Evolutionary conservation across 2,329 filamentous ascomycete genomes (phyloP).

Genomic region (Aspergillus brunneoviolaceus): DNA sequence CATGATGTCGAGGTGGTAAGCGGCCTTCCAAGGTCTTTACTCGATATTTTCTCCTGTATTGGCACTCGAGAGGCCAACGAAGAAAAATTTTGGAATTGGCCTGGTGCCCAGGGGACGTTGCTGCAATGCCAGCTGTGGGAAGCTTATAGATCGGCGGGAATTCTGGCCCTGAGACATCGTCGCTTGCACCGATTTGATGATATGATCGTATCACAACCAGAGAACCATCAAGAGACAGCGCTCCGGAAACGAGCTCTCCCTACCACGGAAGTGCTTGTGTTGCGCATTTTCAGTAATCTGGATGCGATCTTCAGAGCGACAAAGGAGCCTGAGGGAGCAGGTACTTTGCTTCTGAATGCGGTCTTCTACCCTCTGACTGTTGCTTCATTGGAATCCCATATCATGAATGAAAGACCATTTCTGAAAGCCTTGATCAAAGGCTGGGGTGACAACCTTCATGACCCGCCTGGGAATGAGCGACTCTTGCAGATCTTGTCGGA

Average conservation of each 20-base stretch:
- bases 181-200: neutral
- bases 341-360: conserved; percentile 9
- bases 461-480: neutral
- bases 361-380: conserved; percentile 26
- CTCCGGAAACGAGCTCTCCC: neutral
- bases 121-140: conserved; percentile 33
- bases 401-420: conserved; percentile 19
- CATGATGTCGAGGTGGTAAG: conserved; percentile 27
- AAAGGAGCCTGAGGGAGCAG: neutral
- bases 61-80: conserved; percentile 23
- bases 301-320: neutral
- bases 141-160: conserved; percentile 28
- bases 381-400: conserved; percentile 16
- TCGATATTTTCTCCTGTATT: conserved; percentile 30
- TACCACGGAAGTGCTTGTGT: neutral
- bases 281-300: neutral
- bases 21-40: conserved; percentile 28
- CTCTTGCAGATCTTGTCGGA: conserved; percentile 3
- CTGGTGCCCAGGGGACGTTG: conserved; percentile 26
- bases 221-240: neutral
- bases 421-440: conserved; percentile 20
- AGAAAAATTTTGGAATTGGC: conserved; percentile 31
- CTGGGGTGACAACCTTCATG: neutral
- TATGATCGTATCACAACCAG: neutral
- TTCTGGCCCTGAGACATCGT: conserved; percentile 23